A percentile compares a stretch with the other conserved stretches of the same genome.
Evolutionary conservation across 2,329 filamentous ascomycete species (phyloP).

Genomic region (Penicillium sp.): DNA sequence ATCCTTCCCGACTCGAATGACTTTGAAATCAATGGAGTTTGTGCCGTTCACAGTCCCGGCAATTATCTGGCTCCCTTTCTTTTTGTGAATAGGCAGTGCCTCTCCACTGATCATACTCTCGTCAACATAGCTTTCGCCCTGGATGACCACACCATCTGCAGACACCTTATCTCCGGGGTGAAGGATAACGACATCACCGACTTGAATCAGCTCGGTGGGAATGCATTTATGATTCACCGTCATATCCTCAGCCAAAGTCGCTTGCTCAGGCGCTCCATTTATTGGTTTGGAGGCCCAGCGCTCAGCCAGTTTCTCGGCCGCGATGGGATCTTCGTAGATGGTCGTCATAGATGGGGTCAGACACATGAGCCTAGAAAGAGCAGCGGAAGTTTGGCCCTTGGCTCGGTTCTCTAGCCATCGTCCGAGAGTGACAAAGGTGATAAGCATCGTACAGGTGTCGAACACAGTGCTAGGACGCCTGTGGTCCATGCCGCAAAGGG

Average conservation of each 20-base stretch:
- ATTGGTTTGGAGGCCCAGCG: constrained; percentile 46
- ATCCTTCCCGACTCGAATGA: constrained; percentile 84
- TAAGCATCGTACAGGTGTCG: constrained; percentile 95
- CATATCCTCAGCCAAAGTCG: constrained; percentile 12
- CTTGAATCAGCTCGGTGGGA: constrained; percentile 85
- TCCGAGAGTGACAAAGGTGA: constrained; percentile 87
- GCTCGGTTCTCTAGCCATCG: constrained; percentile 88
- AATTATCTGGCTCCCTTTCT: constrained; percentile 67
- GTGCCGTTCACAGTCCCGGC: constrained; percentile 93
- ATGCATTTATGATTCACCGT: constrained; percentile 52
- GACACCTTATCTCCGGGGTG: constrained; percentile 94
- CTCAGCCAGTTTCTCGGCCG: constrained; percentile 81
- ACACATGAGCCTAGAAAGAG: constrained; percentile 88
- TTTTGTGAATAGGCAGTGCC: constrained; percentile 88
- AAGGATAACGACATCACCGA: constrained; percentile 85
- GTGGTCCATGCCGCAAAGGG: constrained; percentile 65
- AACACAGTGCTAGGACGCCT: constrained; percentile 79
- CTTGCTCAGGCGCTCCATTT: constrained; percentile 5
- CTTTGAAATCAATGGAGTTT: constrained; percentile 81
- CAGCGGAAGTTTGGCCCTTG: constrained; percentile 92
- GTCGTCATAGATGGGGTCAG: constrained; percentile 92
- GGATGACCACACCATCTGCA: constrained; percentile 76
- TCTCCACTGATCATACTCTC: constrained; percentile 99
- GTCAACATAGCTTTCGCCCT: constrained; percentile 86
- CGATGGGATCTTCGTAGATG: constrained; percentile 90